Conservation (phyloP, 495 filamentous ascomycete genomes). For the Friedmanniomyces simplex region DNA sequence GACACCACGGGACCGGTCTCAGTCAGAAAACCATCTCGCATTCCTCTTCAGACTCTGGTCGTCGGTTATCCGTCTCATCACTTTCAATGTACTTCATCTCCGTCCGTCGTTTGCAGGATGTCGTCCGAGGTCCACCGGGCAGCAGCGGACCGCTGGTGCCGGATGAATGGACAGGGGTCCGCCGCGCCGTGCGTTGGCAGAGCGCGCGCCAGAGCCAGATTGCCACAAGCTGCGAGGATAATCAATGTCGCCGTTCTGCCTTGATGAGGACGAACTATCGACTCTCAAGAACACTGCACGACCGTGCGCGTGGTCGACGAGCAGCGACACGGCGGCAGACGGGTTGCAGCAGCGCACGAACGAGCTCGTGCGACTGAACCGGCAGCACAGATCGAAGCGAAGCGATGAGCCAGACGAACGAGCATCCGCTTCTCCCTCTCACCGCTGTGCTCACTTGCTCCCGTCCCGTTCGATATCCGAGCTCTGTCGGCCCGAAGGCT, state of each 20-base stretch:
- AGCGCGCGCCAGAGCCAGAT: not conserved
- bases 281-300: not conserved
- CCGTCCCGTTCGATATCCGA: no score
- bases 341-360: not conserved
- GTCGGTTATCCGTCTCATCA: not conserved
- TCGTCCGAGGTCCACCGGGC: no score
- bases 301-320: not conserved
- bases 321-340: not conserved
- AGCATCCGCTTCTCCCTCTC: not conserved
- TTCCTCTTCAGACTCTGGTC: not conserved
- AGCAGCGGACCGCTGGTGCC: no score
- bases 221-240: no score
- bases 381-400: not conserved
- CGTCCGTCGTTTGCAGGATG: not conserved
- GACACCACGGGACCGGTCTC: not conserved
- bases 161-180: not conserved
- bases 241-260: no score
- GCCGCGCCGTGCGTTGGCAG: constrained; percentile 1
- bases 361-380: not conserved
- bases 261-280: not conserved
- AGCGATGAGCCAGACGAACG: not conserved
- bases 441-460: not conserved
- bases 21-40: not conserved
- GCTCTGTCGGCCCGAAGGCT: no score
- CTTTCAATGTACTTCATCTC: not conserved